Evolutionary conservation across 768 basidiomycete species (phyloP).

Genomic region (Phlebiopsis flavidoalba): DNA sequence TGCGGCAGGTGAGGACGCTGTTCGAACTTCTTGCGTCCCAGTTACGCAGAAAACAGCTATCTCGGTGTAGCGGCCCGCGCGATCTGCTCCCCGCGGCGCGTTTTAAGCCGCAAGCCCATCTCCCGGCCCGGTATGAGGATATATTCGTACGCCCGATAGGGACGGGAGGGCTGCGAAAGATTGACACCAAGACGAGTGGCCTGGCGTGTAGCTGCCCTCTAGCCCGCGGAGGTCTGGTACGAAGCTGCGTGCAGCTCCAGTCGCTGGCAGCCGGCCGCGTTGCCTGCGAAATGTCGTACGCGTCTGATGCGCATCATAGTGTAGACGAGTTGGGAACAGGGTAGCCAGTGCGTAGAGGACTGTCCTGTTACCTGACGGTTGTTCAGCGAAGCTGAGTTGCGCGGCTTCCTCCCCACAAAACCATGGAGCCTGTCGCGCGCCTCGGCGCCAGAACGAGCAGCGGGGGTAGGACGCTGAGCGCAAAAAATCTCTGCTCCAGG

Average conservation of each 20-base stretch:
- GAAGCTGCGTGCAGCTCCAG: neutral
- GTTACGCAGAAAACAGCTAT: too few species aligned
- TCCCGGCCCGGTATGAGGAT: slow-evolving; percentile 2
- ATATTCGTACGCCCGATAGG: neutral
- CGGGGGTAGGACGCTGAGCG: too few species aligned
- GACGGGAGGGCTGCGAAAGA: neutral
- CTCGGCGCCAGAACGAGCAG: neutral
- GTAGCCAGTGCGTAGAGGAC: neutral
- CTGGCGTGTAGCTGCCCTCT: neutral
- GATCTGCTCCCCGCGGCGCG: too few species aligned
- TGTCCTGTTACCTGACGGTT: too few species aligned
- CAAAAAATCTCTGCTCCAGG: too few species aligned
- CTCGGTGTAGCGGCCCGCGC: too few species aligned
- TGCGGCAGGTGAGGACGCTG: too few species aligned
- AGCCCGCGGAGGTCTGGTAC: neutral
- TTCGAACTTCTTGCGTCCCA: too few species aligned
- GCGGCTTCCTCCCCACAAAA: neutral
- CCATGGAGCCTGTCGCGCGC: slow-evolving; percentile 5
- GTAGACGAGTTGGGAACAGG: neutral
- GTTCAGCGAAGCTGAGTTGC: neutral
- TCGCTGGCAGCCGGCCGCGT: too few species aligned
- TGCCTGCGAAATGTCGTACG: too few species aligned
- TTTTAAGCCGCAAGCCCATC: too few species aligned
- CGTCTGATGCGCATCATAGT: too few species aligned
- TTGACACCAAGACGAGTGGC: neutral